These are phyloP conservation scores for Cladosporium sp. DNA, from an alignment of 2,329 filamentous ascomycete species.

Conservation along the genomic window DNA sequence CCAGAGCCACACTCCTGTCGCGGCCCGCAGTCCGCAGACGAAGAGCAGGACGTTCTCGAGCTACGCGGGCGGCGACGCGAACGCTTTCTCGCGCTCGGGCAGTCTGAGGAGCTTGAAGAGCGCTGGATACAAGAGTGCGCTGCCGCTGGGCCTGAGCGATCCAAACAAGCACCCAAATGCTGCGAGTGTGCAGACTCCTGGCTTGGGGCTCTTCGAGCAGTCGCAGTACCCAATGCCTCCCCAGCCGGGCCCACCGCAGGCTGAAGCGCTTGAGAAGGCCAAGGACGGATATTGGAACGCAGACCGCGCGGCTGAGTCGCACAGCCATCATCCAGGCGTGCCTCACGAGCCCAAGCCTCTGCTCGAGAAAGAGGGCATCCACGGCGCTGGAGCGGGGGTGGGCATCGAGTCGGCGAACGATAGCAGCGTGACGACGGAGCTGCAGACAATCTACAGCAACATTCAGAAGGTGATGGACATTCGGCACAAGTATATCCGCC, in stretches of 20 bases:
- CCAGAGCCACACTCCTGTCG: background rate
- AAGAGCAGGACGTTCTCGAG: constrained; percentile 40
- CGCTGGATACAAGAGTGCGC: constrained; percentile 26
- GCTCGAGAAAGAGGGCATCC: constrained; percentile 48
- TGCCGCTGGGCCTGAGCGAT: constrained; percentile 31
- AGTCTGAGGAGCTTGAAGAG: constrained; percentile 40
- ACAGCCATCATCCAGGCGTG: constrained; percentile 45
- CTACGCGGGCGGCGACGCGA: constrained; percentile 32
- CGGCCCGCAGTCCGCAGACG: constrained; percentile 33
- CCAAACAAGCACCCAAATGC: constrained; percentile 26
- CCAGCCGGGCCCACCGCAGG: constrained; percentile 2
- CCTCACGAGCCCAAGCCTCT: constrained; percentile 53
- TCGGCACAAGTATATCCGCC: constrained; percentile 77
- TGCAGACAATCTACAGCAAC: constrained; percentile 80
- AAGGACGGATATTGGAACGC: constrained; percentile 36
- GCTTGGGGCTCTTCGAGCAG: constrained; percentile 24
- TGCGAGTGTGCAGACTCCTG: constrained; percentile 26
- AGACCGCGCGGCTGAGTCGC: constrained; percentile 43
- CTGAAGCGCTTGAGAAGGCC: constrained; percentile 7
- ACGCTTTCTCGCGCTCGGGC: constrained; percentile 33
- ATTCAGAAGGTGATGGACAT: constrained; percentile 85
- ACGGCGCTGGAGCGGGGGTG: constrained; percentile 53
- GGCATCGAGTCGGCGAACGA: constrained; percentile 65
- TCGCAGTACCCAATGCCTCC: constrained; percentile 2
- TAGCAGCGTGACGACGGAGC: constrained; percentile 73